These are phyloP conservation scores for Paradendryphiella salina DNA, from an alignment of 2,329 filamentous ascomycete species.

Conservation along the genomic window DNA sequence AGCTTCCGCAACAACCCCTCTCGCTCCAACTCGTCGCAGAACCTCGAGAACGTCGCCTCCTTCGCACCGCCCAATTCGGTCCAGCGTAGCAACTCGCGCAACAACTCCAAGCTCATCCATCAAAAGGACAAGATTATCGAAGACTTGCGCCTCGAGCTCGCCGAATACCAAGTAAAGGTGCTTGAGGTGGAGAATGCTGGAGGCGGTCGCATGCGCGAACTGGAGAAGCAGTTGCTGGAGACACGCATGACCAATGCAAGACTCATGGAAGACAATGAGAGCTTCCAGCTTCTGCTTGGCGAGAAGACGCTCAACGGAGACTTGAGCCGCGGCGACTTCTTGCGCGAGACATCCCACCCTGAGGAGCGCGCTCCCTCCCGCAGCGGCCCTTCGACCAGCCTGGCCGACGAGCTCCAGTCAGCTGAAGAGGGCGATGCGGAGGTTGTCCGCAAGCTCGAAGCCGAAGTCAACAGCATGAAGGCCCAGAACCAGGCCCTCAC, in stretches of 20 bases:
- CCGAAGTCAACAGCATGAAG: conserved; percentile 76
- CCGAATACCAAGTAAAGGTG: conserved; percentile 92
- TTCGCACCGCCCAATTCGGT: conserved; percentile 86
- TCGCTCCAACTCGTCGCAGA: conserved; percentile 59
- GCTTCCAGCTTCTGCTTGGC: conserved; percentile 90
- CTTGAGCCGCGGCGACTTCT: conserved; percentile 80
- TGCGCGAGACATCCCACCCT: conserved; percentile 55
- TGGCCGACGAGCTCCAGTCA: conserved; percentile 84
- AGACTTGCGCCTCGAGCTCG: conserved; percentile 84
- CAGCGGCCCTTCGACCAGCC: conserved; percentile 43
- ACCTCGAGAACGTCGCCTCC: conserved; percentile 73
- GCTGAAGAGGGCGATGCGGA: conserved; percentile 56
- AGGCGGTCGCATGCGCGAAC: conserved; percentile 80
- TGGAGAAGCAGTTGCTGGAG: conserved; percentile 89
- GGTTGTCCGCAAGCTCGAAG: conserved; percentile 67
- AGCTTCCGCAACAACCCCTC: conserved; percentile 52
- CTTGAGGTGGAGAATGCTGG: conserved; percentile 93
- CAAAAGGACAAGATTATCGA: conserved; percentile 98
- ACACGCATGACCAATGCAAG: conserved; percentile 93
- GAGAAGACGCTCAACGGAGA: conserved; percentile 96
- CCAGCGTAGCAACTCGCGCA: conserved; percentile 84
- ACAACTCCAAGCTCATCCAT: conserved; percentile 84
- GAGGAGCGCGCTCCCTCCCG: conserved; percentile 41
- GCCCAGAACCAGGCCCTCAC: conserved; percentile 97
- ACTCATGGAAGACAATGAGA: conserved; percentile 98